These are phyloP conservation scores for Ustilaginoidea virens DNA, from an alignment of 2,329 filamentous ascomycete genomes.

Conservation along the genomic window DNA sequence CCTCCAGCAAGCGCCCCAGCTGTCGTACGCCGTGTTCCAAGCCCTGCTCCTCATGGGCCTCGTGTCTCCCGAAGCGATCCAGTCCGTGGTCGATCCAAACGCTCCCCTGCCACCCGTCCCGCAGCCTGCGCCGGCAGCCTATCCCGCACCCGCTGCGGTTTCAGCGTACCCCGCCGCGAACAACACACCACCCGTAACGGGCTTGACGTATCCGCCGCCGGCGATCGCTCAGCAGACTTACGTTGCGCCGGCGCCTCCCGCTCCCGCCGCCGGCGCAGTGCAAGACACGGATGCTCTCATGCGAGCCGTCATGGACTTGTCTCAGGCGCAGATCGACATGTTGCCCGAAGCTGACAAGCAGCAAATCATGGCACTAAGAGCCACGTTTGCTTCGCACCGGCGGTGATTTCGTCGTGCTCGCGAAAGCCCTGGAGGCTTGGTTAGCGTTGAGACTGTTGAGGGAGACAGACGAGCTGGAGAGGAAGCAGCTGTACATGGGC, in stretches of 20 bases:
- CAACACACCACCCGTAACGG: slow-evolving; percentile 31
- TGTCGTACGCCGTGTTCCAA: slow-evolving; percentile 91
- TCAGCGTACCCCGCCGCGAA: slow-evolving; percentile 23
- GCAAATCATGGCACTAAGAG: slow-evolving; percentile 66
- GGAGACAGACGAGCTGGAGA: no score
- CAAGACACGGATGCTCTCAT: slow-evolving; percentile 59
- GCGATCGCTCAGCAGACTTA: slow-evolving; percentile 20
- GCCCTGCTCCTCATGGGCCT: slow-evolving; percentile 84
- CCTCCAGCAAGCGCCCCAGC: slow-evolving; percentile 75
- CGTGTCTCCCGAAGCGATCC: slow-evolving; percentile 70
- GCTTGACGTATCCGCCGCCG: slow-evolving; percentile 30
- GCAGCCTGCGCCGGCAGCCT: slow-evolving; percentile 14
- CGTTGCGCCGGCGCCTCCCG: slow-evolving; percentile 15
- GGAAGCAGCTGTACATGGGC: no score
- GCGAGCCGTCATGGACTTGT: slow-evolving; percentile 65
- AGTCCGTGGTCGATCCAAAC: slow-evolving; percentile 58
- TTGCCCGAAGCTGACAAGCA: slow-evolving; percentile 59
- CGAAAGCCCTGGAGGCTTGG: no score
- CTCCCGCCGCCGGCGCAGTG: no score
- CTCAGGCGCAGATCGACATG: slow-evolving; percentile 65
- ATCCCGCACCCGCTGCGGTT: slow-evolving; percentile 17
- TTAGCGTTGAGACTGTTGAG: no score
- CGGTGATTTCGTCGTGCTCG: no score
- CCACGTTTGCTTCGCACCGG: slow-evolving; percentile 36
- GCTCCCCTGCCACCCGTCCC: slow-evolving; percentile 22